Percentiles rank a stretch among this genome's conserved stretches.
Evolutionary conservation across 2,329 filamentous ascomycete genomes (phyloP).

Genomic region (Talaromyces funiculosus): DNA sequence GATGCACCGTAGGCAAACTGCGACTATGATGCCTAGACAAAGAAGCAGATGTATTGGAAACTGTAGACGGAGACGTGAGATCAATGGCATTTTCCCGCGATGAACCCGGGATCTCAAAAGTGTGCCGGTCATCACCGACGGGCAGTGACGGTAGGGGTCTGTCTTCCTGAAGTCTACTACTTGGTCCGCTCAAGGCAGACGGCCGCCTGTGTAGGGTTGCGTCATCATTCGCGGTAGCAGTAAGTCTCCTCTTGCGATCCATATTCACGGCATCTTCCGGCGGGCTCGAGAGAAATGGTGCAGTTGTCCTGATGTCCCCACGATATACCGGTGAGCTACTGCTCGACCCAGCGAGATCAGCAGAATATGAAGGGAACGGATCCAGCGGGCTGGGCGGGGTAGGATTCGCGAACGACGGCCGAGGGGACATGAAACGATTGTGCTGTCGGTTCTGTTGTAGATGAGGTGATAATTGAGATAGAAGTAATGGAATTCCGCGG

Average conservation of each 20-base stretch:
- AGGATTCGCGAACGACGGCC: neutral
- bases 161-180: conserved; percentile 18
- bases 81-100: conserved; percentile 31
- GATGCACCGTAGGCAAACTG: conserved; percentile 12
- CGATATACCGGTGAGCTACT: neutral
- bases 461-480: neutral
- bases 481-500: neutral
- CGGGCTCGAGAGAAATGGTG: neutral
- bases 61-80: conserved; percentile 26
- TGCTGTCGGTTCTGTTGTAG: neutral
- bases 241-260: conserved; percentile 41
- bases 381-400: neutral
- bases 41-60: conserved; percentile 15
- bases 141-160: conserved; percentile 18
- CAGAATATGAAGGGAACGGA: neutral
- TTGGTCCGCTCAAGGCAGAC: conserved; percentile 9
- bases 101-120: conserved; percentile 19
- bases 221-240: conserved; percentile 31
- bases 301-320: conserved; percentile 3
- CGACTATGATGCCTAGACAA: conserved; percentile 9
- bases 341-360: conserved; percentile 7
- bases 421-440: conserved; percentile 1
- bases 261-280: conserved; percentile 13
- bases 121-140: neutral
- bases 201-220: conserved; percentile 17